These are phyloP conservation scores for Emmonsiellopsis sp. DNA, from an alignment of 2,329 filamentous ascomycete genomes.

Conservation along the genomic window DNA sequence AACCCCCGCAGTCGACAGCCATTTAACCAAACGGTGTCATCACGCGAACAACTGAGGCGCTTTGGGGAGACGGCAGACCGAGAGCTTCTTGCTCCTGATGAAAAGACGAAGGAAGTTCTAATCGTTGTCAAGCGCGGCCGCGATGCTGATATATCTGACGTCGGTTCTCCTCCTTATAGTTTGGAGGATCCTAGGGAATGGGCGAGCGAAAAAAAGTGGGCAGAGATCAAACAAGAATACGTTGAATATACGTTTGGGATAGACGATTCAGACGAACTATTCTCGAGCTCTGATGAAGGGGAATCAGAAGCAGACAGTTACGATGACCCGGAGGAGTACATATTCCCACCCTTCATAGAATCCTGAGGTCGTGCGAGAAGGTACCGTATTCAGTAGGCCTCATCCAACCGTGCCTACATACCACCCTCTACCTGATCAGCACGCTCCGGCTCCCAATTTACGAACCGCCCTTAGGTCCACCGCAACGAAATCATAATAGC, in stretches of 20 bases:
- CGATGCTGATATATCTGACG: conserved; percentile 4
- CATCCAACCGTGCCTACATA: no score
- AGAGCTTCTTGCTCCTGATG: background rate
- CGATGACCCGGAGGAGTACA: background rate
- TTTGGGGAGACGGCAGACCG: conserved; percentile 5
- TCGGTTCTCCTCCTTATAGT: background rate
- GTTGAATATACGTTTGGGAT: background rate
- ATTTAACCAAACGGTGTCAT: conserved; percentile 2
- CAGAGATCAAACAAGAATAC: background rate
- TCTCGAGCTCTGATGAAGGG: background rate
- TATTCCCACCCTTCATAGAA: background rate
- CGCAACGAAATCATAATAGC: no score
- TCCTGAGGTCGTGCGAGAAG: no score
- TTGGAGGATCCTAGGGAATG: background rate
- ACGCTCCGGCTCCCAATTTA: no score
- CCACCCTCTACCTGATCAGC: no score
- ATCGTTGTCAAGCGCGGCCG: conserved; percentile 8
- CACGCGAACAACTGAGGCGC: conserved; percentile 1
- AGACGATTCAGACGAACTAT: background rate
- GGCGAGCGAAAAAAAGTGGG: background rate
- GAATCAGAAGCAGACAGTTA: background rate
- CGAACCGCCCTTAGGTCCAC: no score
- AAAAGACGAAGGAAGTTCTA: conserved; percentile 5
- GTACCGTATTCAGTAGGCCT: no score
- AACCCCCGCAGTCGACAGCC: conserved; percentile 1